These are phyloP conservation scores for Dendrobium officinale DNA, from an alignment of 106 monocot species.

Conservation along the genomic window DNA sequence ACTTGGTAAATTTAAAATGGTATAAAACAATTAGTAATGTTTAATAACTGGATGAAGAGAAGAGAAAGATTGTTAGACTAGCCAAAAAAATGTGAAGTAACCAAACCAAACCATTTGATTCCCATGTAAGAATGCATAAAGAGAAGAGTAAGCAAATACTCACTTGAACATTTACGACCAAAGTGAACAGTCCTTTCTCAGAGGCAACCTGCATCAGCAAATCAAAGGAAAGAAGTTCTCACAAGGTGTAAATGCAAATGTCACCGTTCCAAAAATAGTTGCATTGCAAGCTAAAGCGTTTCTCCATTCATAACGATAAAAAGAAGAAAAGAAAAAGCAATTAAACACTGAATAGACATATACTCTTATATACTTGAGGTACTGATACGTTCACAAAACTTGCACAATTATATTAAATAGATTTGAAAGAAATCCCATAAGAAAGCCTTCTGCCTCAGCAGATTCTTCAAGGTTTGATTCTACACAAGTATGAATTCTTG, in stretches of 20 bases:
- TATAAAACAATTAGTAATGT: no score
- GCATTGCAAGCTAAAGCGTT: not conserved
- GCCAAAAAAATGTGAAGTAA: not conserved
- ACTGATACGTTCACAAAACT: not conserved
- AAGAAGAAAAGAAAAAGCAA: not conserved
- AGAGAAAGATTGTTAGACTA: no score
- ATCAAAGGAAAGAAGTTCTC: not conserved
- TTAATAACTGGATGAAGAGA: no score
- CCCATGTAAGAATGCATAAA: not conserved
- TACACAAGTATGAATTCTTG: no score
- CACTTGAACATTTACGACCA: constrained; percentile 87
- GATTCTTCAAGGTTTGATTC: no score
- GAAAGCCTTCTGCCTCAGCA: not conserved
- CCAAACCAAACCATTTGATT: not conserved
- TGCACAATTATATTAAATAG: not conserved
- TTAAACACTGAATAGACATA: not conserved
- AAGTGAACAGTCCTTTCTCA: constrained; percentile 79
- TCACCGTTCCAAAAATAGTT: not conserved
- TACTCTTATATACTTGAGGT: not conserved
- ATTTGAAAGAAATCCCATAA: not conserved
- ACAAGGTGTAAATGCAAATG: not conserved
- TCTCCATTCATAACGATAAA: not conserved
- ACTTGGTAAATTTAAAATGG: not conserved
- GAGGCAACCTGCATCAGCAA: constrained; percentile 67
- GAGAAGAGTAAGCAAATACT: constrained; percentile 10